Evolutionary conservation across 441 rosid species (phyloP), one percentile per base, ranked within the genome.

Genomic region (Syzygium malaccense): DNA sequence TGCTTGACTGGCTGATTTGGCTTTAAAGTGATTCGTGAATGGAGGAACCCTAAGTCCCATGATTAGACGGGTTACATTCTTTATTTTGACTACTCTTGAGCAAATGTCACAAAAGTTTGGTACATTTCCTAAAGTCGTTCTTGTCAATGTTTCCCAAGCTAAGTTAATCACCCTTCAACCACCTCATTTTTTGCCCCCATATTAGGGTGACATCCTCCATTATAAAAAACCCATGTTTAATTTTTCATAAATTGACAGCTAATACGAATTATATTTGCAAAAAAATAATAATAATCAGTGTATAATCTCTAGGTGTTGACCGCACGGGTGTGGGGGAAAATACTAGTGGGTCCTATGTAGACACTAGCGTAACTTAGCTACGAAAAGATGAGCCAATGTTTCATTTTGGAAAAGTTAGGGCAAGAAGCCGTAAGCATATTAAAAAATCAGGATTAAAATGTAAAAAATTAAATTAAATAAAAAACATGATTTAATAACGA

Each of bases 271-370:
- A n/a, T 48, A 75, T 87, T 49, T 37, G 83, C 51, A 71, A 37
- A 33, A 37, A 20, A 20, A 3, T n/a, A 45, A 26, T 20, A 64
- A 10, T 75, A 37, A 83, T 58, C 25, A 87, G 9, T 87, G 85
- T 20, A 87, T 78, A 87, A 55, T 25, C 19, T 55, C 55, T 51
- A 55, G 89, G 78, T 87, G 89, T 87, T 87, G 89, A 87, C 89
- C 89, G 89, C 89, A 87, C 89, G 89, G 51, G 89, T n/a, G 89
- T 33, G 28, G 48, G 57, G 9, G 54, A 17, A 79, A 55, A 68
- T 17, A 55, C 18, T 30, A 49, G 20, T 49, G 86, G 66, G 49
- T 83, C 88, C 56, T 28, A 19, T 64, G 37, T 4, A 20, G 8
- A 56, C n/a, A 51, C 66, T 33, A 11, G 80, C 37, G 51, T 37